Conservation (phyloP, 2,329 filamentous ascomycete species). For the Phaeophleospora eucalypticola region DNA sequence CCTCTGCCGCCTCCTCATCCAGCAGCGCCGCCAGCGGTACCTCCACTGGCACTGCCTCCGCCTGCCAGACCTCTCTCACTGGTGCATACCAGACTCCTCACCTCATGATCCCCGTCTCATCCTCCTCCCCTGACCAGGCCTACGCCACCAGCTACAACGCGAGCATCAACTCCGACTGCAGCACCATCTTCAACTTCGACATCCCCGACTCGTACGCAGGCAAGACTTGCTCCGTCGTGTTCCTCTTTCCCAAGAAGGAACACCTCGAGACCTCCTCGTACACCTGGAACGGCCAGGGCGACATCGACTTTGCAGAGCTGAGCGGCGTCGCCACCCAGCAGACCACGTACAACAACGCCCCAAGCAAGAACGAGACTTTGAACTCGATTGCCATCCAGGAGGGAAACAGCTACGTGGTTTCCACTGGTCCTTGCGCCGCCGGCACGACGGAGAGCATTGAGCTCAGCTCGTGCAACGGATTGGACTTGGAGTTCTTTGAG, state of each 20-base stretch:
- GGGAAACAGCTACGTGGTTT: constrained; percentile 29
- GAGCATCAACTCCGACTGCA: constrained; percentile 51
- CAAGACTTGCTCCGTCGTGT: constrained; percentile 60
- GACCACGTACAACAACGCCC: constrained; percentile 37
- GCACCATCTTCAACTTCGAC: constrained; percentile 67
- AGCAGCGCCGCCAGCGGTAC: constrained; percentile 6
- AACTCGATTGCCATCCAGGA: constrained; percentile 16
- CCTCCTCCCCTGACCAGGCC: constrained; percentile 49
- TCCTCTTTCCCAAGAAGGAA: constrained; percentile 59
- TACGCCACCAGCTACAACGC: constrained; percentile 56
- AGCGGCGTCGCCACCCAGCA: constrained; percentile 40
- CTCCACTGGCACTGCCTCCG: constrained; percentile 12
- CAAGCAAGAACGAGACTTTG: constrained; percentile 10
- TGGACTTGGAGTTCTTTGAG: constrained; percentile 27
- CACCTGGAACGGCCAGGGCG: constrained; percentile 38
- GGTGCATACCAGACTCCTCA: constrained; percentile 52
- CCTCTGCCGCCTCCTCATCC: constrained; percentile 2
- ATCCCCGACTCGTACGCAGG: constrained; percentile 52
- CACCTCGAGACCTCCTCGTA: constrained; percentile 59
- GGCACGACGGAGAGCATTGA: constrained; percentile 23
- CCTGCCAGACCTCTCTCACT: constrained; percentile 29
- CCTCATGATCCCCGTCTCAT: constrained; percentile 60
- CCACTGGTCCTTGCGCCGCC: constrained; percentile 24
- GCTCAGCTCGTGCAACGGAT: constrained; percentile 16
- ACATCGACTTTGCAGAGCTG: constrained; percentile 36